Evolutionary conservation across 1,139 yeast genomes (phyloP), one percentile per base, ranked within the genome.

Genomic region (Zygotorulaspora mrakii): DNA sequence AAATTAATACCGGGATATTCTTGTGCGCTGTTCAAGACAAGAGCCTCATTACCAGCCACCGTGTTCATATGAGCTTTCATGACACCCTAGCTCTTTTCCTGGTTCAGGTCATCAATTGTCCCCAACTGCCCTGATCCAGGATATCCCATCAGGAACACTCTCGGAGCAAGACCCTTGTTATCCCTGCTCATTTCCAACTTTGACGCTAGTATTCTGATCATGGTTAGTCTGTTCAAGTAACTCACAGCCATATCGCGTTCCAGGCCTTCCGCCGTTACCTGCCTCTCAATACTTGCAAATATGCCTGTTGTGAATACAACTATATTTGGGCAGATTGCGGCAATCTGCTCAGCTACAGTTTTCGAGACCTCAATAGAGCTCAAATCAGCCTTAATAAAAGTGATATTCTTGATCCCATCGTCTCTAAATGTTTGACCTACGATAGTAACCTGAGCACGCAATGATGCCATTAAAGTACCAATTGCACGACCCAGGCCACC

Each of bases 181-280:
- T 37, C 39, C 25, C 34, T 14, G n/a, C 16, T 22, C 5, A 23
- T 35, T 17, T 40, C 34, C 35, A 64, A 20, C 14, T 45, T 43
- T 3, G 62, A 54, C 2, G 47, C 56, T 3, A 65, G 25, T 4
- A 39, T 49, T 13, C 53, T 53, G 17, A 64, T 14, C 22, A 65
- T 59, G 4, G 48, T 58, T 24, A 55, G 42, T 38, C 71, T 55
- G 47, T 61, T 66, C 40, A 66, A 45, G 43, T 53, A 66, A 43
- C 67, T 62, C n/a, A 61, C 61, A 1, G 68, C 68, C 54, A 65
- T 49, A 45, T 66, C 70, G 17, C 52, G 53, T 41, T 67, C 71
- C 14, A 67, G 32, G 0, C 68, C 68, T 42, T 66, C 70, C 2
- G 34, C 18, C 1, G 69, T 65, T 23, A 48, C 65, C 44, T 65